Evolutionary conservation across 176 grass and related monocot species (phyloP).

Genomic region (Triticum timopheevii): DNA sequence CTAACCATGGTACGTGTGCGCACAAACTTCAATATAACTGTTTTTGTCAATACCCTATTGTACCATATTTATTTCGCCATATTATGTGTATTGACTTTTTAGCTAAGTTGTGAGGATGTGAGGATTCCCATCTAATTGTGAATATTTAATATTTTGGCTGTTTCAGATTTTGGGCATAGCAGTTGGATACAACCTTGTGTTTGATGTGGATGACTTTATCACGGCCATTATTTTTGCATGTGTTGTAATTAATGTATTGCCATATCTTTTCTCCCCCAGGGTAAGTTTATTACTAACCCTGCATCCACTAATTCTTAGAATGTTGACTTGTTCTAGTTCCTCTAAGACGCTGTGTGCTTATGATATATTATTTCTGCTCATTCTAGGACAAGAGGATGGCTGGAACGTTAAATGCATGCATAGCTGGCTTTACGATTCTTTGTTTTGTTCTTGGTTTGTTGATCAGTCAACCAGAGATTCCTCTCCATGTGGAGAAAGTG

Average conservation of each 20-base stretch:
- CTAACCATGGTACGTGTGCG: slow-evolving; percentile 49
- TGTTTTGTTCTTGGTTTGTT: slow-evolving; percentile 75
- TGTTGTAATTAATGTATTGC: slow-evolving; percentile 50
- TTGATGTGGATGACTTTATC: slow-evolving; percentile 44
- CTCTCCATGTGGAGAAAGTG: slow-evolving; percentile 65
- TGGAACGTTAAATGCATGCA: slow-evolving; percentile 41
- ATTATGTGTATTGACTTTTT: neutral
- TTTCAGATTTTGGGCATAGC: slow-evolving; percentile 71
- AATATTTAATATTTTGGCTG: neutral
- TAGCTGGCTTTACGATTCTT: slow-evolving; percentile 71
- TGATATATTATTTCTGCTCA: neutral
- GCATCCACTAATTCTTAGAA: neutral
- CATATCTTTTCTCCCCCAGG: slow-evolving; percentile 40
- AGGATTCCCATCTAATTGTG: neutral
- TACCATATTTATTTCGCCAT: neutral
- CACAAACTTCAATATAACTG: neutral
- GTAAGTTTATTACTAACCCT: slow-evolving; percentile 31
- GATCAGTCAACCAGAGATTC: slow-evolving; percentile 72
- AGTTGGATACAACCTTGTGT: slow-evolving; percentile 60
- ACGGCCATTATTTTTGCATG: slow-evolving; percentile 45
- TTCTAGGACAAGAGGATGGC: slow-evolving; percentile 50
- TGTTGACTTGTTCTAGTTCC: neutral
- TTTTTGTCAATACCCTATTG: neutral
- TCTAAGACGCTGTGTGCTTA: neutral
- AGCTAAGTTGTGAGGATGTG: neutral